These are phyloP conservation scores for Penicillium sp. DNA, from an alignment of 2,329 filamentous ascomycete species.

Conservation along the genomic window DNA sequence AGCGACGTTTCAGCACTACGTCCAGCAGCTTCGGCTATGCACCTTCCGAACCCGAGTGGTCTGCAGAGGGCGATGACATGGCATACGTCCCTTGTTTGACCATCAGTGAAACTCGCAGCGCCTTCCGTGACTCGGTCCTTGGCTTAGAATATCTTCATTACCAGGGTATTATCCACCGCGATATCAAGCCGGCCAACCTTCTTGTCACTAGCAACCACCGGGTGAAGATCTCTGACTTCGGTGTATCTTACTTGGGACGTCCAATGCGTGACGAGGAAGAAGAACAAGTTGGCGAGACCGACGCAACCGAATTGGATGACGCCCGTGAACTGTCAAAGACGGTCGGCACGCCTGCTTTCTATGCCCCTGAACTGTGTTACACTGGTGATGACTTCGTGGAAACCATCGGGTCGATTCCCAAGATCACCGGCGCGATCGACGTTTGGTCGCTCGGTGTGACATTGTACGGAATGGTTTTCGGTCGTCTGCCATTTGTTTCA, in stretches of 20 bases:
- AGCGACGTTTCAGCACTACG: conserved; percentile 76
- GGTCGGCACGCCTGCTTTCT: conserved; percentile 95
- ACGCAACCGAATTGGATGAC: conserved; percentile 85
- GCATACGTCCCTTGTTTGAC: conserved; percentile 94
- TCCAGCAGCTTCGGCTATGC: conserved; percentile 60
- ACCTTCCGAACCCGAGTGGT: conserved; percentile 47
- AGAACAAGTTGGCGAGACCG: conserved; percentile 76
- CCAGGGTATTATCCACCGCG: conserved; percentile 79
- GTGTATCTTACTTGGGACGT: conserved; percentile 93
- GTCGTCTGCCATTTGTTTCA: conserved; percentile 88
- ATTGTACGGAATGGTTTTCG: conserved; percentile 91
- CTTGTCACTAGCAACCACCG: conserved; percentile 81
- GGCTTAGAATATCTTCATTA: conserved; percentile 93
- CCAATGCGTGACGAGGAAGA: conserved; percentile 80
- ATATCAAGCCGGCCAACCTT: conserved; percentile 88
- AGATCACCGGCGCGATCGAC: conserved; percentile 89
- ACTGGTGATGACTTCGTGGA: conserved; percentile 66
- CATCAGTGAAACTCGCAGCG: conserved; percentile 74
- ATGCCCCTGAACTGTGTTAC: conserved; percentile 93
- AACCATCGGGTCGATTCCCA: conserved; percentile 61
- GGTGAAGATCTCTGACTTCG: conserved; percentile 98
- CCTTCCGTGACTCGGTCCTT: conserved; percentile 89
- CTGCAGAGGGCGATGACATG: conserved; percentile 71
- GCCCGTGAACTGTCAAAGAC: conserved; percentile 97
- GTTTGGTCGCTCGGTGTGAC: conserved; percentile 97